A percentile compares a stretch with the other conserved stretches of the same genome.
These are phyloP conservation scores for Fremontodendron californicum DNA, from an alignment of 345 rosid species.

Conservation along the genomic window DNA sequence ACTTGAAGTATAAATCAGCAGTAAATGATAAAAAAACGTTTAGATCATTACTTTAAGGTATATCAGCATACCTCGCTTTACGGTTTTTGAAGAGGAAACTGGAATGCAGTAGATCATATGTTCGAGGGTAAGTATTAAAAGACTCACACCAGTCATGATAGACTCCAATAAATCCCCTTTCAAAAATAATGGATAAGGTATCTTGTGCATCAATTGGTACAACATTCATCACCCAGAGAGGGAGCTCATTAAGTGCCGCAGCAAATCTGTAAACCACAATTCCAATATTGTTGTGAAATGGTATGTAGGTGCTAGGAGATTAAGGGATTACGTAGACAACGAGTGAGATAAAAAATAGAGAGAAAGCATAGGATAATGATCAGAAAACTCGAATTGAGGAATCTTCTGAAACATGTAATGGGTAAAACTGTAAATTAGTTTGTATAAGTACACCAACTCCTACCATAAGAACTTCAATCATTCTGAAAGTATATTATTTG, in stretches of 20 bases:
- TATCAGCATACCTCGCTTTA: conserved; percentile 42
- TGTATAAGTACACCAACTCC: background rate
- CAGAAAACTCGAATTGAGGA: background rate
- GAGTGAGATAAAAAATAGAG: background rate
- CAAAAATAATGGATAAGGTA: conserved; percentile 61
- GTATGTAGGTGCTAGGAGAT: background rate
- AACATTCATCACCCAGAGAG: conserved; percentile 94
- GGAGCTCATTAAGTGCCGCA: conserved; percentile 62
- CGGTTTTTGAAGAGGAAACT: conserved; percentile 56
- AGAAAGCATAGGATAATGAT: background rate
- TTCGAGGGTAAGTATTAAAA: conserved; percentile 74
- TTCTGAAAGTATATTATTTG: background rate
- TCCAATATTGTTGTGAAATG: background rate
- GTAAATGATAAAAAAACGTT: background rate
- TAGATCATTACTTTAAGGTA: background rate
- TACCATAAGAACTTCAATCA: background rate
- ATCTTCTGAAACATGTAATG: background rate
- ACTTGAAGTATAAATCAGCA: background rate
- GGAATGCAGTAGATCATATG: conserved; percentile 82
- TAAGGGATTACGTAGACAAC: background rate
- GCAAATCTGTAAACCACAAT: conserved; percentile 54
- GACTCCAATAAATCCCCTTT: conserved; percentile 80
- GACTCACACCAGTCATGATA: conserved; percentile 97
- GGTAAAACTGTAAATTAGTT: too few relatives aligned
- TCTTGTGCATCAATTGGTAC: conserved; percentile 57